These are phyloP conservation scores for Trichomonas vaginalis DNA, from an alignment of 208 protist species.

Conservation along the genomic window DNA sequence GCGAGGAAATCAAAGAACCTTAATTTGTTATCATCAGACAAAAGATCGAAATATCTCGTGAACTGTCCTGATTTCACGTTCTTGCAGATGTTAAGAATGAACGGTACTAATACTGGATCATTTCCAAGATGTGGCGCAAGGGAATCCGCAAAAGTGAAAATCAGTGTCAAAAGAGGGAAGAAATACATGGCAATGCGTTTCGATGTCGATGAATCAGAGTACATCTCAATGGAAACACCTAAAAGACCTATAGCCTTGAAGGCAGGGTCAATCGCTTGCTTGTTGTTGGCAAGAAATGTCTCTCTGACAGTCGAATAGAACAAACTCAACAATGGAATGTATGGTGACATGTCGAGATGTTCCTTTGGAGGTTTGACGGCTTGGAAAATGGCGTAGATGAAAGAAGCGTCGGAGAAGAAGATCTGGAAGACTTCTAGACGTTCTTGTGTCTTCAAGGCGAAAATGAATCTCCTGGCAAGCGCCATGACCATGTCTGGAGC, in stretches of 20 bases:
- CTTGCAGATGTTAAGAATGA: background rate
- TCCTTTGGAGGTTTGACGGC: background rate
- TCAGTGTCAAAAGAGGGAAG: background rate
- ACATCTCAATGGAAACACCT: background rate
- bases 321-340: background rate
- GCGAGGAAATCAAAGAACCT: background rate
- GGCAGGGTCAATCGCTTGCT: background rate
- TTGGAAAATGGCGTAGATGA: background rate
- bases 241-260: background rate
- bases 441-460: background rate
- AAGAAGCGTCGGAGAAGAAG: background rate
- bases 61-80: background rate
- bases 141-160: background rate
- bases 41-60: background rate
- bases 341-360: background rate
- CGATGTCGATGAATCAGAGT: no score
- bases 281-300: background rate
- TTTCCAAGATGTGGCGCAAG: background rate
- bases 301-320: background rate
- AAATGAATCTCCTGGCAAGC: background rate
- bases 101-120: background rate
- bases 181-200: background rate
- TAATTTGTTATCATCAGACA: background rate
- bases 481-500: background rate
- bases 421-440: background rate